Conservation (phyloP, 352 stramenopile species). For the Pelagophyceae sp. region DNA sequence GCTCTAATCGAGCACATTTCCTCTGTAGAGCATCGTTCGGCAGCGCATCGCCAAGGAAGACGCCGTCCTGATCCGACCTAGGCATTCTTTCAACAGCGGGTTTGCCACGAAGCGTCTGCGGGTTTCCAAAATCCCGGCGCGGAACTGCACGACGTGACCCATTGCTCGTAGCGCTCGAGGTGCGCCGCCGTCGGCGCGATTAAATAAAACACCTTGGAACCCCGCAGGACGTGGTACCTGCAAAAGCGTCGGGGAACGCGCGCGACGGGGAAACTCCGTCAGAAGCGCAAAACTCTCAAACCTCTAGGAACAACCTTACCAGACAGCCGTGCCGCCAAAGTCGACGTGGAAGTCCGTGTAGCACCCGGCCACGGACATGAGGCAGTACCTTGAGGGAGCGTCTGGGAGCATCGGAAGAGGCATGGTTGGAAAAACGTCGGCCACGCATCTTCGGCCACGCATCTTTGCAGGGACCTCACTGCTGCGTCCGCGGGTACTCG, state of each 20-base stretch:
- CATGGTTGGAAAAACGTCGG: no score
- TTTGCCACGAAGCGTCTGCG: no score
- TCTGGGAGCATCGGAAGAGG: no score
- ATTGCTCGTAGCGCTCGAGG: conserved; percentile 54
- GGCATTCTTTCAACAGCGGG: no score
- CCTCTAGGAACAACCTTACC: no score
- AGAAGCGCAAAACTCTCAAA: no score
- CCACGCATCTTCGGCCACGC: no score
- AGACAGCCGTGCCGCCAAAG: conserved; percentile 66
- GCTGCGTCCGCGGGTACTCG: conserved; percentile 14
- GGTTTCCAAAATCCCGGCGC: no score
- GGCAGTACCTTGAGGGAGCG: no score
- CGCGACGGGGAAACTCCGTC: conserved; percentile 15
- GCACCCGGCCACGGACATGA: conserved; percentile 51
- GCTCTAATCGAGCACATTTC: conserved; percentile 28
- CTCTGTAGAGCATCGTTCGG: no score
- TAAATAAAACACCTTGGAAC: conserved; percentile 54
- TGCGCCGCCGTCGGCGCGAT: conserved; percentile 46
- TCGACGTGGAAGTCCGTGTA: conserved; percentile 74
- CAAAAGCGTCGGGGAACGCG: no score
- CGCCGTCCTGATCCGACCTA: not conserved
- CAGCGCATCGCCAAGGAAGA: not conserved
- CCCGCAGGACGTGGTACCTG: conserved; percentile 60
- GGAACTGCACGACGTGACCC: conserved; percentile 34
- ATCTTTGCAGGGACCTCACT: conserved; percentile 46